A percentile compares a stretch with the other conserved stretches of the same genome.
phyloP scores from a whole-genome alignment of 768 basidiomycete species.

The Macrocybe gigantea region DNA sequence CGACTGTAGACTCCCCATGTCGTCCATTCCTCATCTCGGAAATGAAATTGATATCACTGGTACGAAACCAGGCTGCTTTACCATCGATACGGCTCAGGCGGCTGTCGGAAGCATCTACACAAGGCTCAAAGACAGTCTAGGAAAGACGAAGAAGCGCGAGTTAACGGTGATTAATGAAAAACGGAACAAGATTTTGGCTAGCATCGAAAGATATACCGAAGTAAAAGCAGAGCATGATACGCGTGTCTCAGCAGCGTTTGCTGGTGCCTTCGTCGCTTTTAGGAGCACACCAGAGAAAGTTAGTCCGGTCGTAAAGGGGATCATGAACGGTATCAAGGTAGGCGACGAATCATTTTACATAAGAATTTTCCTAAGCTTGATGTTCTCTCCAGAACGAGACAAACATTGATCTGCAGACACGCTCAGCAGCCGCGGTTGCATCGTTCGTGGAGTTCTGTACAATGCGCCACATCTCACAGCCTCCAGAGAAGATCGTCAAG shows the following conservation, averaged over 20 bases:
- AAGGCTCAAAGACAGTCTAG: conserved; percentile 68
- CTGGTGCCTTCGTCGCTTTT: conserved; percentile 87
- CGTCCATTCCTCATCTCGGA: conserved; percentile 75
- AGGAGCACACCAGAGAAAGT: conserved; percentile 86
- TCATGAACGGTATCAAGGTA: conserved; percentile 98
- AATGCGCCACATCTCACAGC: conserved; percentile 65
- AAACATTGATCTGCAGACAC: conserved; percentile 80
- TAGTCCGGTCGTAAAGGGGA: conserved; percentile 91
- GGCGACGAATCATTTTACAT: conserved; percentile 10
- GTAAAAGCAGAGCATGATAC: conserved; percentile 83
- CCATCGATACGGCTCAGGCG: conserved; percentile 68
- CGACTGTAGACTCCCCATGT: conserved; percentile 83
- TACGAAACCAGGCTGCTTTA: conserved; percentile 61
- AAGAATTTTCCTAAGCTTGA: not conserved
- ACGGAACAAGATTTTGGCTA: conserved; percentile 57
- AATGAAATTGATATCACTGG: conserved; percentile 72
- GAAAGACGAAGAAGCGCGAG: conserved; percentile 75
- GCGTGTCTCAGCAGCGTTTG: conserved; percentile 84
- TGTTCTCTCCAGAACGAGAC: conserved; percentile 63
- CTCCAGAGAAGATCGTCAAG: conserved; percentile 93
- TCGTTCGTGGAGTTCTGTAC: conserved; percentile 85
- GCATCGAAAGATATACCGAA: conserved; percentile 75
- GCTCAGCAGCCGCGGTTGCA: conserved; percentile 83
- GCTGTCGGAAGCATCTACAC: conserved; percentile 69
- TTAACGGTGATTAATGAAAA: conserved; percentile 71